These are phyloP conservation scores for Entomortierella lignicola DNA, from an alignment of 192 early-diverging fungal species.

Conservation along the genomic window DNA sequence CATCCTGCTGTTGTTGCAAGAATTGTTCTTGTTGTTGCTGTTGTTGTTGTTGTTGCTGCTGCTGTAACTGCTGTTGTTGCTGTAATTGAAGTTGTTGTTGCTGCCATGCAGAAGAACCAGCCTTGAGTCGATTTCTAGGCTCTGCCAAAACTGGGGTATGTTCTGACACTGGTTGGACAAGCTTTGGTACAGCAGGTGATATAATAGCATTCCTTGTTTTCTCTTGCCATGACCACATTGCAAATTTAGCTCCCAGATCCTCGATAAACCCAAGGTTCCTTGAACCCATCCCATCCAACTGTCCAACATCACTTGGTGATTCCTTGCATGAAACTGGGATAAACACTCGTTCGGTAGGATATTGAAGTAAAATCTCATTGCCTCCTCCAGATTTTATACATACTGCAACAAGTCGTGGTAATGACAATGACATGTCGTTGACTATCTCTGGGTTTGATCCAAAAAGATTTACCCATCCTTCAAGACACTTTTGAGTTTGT, in stretches of 20 bases:
- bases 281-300: slow-evolving; percentile 43
- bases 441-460: slow-evolving; percentile 19
- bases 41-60: slow-evolving; percentile 39
- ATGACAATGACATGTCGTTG: neutral
- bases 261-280: slow-evolving; percentile 48
- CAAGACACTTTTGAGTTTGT: slow-evolving; percentile 26
- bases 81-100: slow-evolving; percentile 35
- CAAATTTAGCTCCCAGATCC: slow-evolving; percentile 46
- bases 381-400: slow-evolving; percentile 29
- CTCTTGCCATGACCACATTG: slow-evolving; percentile 50
- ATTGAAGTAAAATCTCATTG: slow-evolving; percentile 35
- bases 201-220: slow-evolving; percentile 46
- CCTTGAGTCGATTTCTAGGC: slow-evolving; percentile 40
- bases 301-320: slow-evolving; percentile 48
- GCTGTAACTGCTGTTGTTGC: slow-evolving; percentile 39
- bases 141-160: slow-evolving; percentile 38
- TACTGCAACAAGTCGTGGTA: slow-evolving; percentile 42
- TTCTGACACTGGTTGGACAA: slow-evolving; percentile 36
- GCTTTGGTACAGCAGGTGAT: slow-evolving; percentile 44
- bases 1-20: slow-evolving; percentile 43
- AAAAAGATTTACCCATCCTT: slow-evolving; percentile 32
- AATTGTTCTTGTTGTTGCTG: slow-evolving; percentile 36
- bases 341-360: slow-evolving; percentile 42
- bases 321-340: slow-evolving; percentile 43
- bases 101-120: slow-evolving; percentile 43